Evolutionary conservation across 768 basidiomycete species (phyloP), one percentile per base, ranked within the genome.

Genomic region (Serendipita indica): DNA sequence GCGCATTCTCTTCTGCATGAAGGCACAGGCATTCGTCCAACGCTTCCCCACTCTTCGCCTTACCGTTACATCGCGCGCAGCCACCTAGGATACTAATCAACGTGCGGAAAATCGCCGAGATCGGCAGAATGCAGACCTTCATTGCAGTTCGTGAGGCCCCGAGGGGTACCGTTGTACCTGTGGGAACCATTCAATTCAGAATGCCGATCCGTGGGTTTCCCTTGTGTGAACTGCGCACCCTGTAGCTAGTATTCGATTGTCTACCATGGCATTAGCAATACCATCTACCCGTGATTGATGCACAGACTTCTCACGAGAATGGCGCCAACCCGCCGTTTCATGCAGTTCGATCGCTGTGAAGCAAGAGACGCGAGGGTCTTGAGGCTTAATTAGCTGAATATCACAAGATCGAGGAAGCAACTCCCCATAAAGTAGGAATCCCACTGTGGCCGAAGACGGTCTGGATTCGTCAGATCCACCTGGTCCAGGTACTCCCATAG

Each of bases 1-100:
- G 74, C 0, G 94, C 96, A 66, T 98, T 99, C 72, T 99, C 96
- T 71, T 99, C 96, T 0, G 96, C 96, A 68, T 99, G 96, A 7
- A 99, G 72, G 66, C 96, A 99, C 2, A 98, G 74, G 65, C 96
- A 99, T 67, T 89, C 89, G 54, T 81, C 76, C 14, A 80, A 71
- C 52, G 71, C 72, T 35, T 78, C 75, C 27, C 70, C 70, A 2
- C 73, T 69, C 46, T 69, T 65, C 7, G 72, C 71, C 2, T 72
- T 73, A 18, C 77, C 79, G 63, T 78, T 77, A 70, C 96, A 99
- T 28, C 81, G 76, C 2, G 73, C 63, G 69, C 96, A 99, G 16
- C 96, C 94, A 4, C 94, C 49, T 54, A 22, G 25, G 13, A 12
- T 37, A 10, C 35, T n/a, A 37, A 10, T 37, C 35, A 37, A 10